Evolutionary conservation across 805 yeast species (phyloP), one percentile per base, ranked within the genome.

Genomic region (Nakazawaea ernobii): DNA sequence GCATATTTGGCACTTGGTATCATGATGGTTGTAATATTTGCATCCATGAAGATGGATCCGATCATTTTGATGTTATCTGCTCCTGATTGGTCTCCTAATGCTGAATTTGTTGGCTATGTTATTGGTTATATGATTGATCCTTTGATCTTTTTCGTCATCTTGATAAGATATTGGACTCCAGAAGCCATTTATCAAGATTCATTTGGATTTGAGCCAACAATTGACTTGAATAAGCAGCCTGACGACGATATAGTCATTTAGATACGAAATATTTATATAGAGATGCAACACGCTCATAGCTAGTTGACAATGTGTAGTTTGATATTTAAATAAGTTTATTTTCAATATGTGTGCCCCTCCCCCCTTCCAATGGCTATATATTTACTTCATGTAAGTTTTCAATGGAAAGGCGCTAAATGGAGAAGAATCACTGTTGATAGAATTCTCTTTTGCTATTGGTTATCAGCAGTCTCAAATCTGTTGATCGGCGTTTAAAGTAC

Each of bases 161-260:
- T 42, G 39, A 13, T 32, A 20, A 42, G 35, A 28, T 42, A 42
- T n/a, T 42, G 45, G 45, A 42, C 45, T 6, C 45, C 45, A 14
- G 45, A 42, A 35, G 39, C 39, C 15, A 42, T 42, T 10, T 42
- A 35, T 27, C 15, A 6, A 5, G 45, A 42, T 33, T 42, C 45
- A 3, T 42, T 42, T 27, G 45, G 45, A n/a, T 42, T 42, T 17
- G 45, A 42, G 27, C 45, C 45, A 14, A 42, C 45, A 2, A 42
- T 42, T 11, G 33, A 30, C 33, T 26, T 37, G 40, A 26, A 37
- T 20, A 26, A 14, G 26, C 28, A 17, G n/a, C 27, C 8, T 15
- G 29, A 20, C 6, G 27, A 37, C 10, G n/a, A 15, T 26, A 8
- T 37, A 4, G 8, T 37, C 17, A 30, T 30, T 11, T 30, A 30